A percentile compares a stretch with the other conserved stretches of the same genome.
Conservation (phyloP, 345 rosid species). For the Gynandropsis gynandra region DNA sequence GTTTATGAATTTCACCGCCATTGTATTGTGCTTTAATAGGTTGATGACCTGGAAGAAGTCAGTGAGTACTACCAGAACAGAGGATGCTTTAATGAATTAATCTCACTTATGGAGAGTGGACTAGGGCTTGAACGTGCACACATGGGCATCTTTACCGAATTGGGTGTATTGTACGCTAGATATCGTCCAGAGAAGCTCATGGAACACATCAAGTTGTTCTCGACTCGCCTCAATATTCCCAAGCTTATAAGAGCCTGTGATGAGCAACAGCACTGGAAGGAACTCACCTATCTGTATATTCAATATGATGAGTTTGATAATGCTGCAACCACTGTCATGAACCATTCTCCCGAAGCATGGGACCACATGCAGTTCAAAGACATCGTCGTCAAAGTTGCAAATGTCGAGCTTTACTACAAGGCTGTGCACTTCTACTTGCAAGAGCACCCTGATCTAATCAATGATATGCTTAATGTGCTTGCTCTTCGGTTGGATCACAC, state of each 20-base stretch:
- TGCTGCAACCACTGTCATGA: constrained; percentile 98
- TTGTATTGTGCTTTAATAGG: constrained; percentile 39
- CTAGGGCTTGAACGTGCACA: constrained; percentile 96
- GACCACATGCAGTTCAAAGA: constrained; percentile 99
- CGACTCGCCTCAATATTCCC: constrained; percentile 97
- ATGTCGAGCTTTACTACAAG: constrained; percentile 92
- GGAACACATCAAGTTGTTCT: constrained; percentile 98
- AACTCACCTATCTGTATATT: constrained; percentile 86
- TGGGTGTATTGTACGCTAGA: constrained; percentile 97
- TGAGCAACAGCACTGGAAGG: constrained; percentile 98
- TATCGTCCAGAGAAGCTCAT: constrained; percentile 95
- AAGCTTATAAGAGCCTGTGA: constrained; percentile 97
- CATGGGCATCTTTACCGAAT: constrained; percentile 98
- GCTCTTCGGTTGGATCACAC: constrained; percentile 95
- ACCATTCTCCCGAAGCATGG: constrained; percentile 99
- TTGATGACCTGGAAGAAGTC: constrained; percentile 96
- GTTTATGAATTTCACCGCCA: constrained; percentile 9
- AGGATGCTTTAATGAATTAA: constrained; percentile 94
- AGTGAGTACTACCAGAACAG: constrained; percentile 97
- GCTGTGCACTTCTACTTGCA: constrained; percentile 98
- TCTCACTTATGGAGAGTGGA: constrained; percentile 99
- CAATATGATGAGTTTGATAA: constrained; percentile 94
- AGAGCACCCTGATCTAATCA: constrained; percentile 96
- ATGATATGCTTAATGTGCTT: constrained; percentile 90
- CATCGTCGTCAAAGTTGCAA: constrained; percentile 86